Evolutionary conservation across 306 rosid species (phyloP).

Genomic region (Sophora flavescens): DNA sequence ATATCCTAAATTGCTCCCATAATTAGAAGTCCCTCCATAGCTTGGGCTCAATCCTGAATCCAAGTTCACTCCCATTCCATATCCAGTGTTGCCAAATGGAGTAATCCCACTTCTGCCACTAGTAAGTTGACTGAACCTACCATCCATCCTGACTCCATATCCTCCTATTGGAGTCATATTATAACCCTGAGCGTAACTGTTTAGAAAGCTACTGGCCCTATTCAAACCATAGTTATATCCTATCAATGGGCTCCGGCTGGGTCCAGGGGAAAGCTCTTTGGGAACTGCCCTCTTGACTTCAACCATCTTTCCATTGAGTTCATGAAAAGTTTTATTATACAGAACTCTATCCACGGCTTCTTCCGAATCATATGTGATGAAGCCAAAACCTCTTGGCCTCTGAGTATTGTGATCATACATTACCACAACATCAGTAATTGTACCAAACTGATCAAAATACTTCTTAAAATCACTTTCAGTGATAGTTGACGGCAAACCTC

Average conservation of each 20-base stretch:
- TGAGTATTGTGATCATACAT: slow-evolving; percentile 99
- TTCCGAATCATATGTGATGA: slow-evolving; percentile 93
- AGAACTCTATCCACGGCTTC: slow-evolving; percentile 95
- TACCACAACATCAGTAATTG: slow-evolving; percentile 91
- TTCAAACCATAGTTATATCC: slow-evolving; percentile 82
- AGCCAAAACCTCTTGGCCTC: slow-evolving; percentile 99
- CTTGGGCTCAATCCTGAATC: slow-evolving; percentile 80
- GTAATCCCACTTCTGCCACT: slow-evolving; percentile 78
- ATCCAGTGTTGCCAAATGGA: slow-evolving; percentile 71
- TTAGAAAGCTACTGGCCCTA: slow-evolving; percentile 78
- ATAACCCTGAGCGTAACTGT: slow-evolving; percentile 81
- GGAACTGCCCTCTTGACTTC: slow-evolving; percentile 99
- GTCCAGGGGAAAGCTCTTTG: slow-evolving; percentile 88
- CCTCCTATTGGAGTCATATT: slow-evolving; percentile 87
- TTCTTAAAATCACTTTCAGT: slow-evolving; percentile 93
- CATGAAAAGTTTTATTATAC: slow-evolving; percentile 87
- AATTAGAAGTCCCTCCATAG: slow-evolving; percentile 78
- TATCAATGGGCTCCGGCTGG: slow-evolving; percentile 77
- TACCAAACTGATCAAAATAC: slow-evolving; percentile 94
- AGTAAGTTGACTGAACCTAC: slow-evolving; percentile 81
- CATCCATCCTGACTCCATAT: slow-evolving; percentile 84
- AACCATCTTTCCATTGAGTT: slow-evolving; percentile 95
- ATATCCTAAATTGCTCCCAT: slow-evolving; percentile 78
- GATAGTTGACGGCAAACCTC: slow-evolving; percentile 93
- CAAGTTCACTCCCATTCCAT: slow-evolving; percentile 82